Conservation (phyloP, 257 asterid genomes). For the Solanum acaule region DNA sequence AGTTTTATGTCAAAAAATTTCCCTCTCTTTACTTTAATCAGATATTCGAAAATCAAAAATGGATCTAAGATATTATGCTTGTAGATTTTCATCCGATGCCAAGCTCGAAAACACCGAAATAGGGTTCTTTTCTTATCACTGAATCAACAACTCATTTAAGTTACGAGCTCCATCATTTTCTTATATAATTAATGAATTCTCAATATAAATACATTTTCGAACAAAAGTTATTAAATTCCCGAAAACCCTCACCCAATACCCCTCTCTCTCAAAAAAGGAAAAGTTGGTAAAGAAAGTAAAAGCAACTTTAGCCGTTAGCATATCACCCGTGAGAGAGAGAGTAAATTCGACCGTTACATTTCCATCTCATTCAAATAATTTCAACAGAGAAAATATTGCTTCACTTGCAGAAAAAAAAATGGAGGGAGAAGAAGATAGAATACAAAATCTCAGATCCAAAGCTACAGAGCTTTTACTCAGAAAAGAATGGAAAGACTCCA, state of each 20-base stretch:
- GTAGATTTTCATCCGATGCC: neutral
- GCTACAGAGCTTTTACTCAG: conserved; percentile 68
- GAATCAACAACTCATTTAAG: neutral
- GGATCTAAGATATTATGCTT: neutral
- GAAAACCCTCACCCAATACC: neutral
- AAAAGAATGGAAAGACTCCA: conserved; percentile 58
- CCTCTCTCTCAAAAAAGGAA: neutral
- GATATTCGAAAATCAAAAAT: neutral
- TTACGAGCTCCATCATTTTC: neutral
- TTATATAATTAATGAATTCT: neutral
- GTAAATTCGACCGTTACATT: conserved; percentile 25
- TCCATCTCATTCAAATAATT: conserved; percentile 1
- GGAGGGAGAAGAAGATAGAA: conserved; percentile 29
- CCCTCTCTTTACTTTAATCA: neutral
- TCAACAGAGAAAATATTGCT: neutral
- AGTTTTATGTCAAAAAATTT: neutral
- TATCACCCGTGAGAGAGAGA: neutral
- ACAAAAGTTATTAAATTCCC: neutral
- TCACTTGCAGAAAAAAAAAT: neutral
- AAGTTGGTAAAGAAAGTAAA: neutral
- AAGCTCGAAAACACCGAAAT: neutral
- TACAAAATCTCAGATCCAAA: conserved; percentile 63
- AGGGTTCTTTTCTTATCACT: neutral
- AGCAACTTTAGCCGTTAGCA: conserved; percentile 14
- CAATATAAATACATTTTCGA: neutral